Conservation (phyloP, 164 flowering plant species). For the Taxillus chinensis region DNA sequence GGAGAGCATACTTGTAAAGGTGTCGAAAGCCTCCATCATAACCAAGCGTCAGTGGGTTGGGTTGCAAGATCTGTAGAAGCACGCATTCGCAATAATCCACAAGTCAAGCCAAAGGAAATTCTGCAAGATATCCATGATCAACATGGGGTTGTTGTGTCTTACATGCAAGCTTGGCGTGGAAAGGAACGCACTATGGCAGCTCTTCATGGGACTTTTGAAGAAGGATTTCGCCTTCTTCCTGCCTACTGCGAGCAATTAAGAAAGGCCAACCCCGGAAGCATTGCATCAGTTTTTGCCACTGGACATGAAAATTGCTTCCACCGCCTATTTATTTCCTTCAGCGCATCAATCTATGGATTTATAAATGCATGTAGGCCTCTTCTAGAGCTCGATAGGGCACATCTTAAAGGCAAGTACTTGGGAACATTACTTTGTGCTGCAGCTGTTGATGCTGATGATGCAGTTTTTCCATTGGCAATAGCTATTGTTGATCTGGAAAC, state of each 20-base stretch:
- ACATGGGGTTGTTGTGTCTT: conserved; percentile 96
- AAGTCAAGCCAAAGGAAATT: conserved; percentile 90
- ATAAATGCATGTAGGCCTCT: conserved; percentile 88
- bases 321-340: conserved; percentile 75
- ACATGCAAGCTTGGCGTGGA: conserved; percentile 99
- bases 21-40: conserved; percentile 81
- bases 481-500: conserved; percentile 80
- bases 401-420: conserved; percentile 85
- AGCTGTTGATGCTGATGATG: conserved; percentile 70
- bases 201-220: conserved; percentile 56
- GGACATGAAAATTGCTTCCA: conserved; percentile 91
- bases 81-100: conserved; percentile 82
- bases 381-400: conserved; percentile 76
- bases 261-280: conserved; percentile 41
- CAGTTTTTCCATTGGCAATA: conserved; percentile 79
- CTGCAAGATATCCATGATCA: conserved; percentile 77
- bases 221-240: conserved; percentile 44
- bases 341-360: conserved; percentile 89
- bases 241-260: conserved; percentile 38
- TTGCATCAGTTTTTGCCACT: conserved; percentile 70
- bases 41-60: conserved; percentile 98
- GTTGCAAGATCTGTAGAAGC: conserved; percentile 96
- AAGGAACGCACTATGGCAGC: conserved; percentile 99
- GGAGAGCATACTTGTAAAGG: conserved; percentile 95
- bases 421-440: conserved; percentile 83